Percentiles rank a stretch among this genome's conserved stretches.
Conservation (phyloP, 345 rosid species). For the Salix udensis region DNA sequence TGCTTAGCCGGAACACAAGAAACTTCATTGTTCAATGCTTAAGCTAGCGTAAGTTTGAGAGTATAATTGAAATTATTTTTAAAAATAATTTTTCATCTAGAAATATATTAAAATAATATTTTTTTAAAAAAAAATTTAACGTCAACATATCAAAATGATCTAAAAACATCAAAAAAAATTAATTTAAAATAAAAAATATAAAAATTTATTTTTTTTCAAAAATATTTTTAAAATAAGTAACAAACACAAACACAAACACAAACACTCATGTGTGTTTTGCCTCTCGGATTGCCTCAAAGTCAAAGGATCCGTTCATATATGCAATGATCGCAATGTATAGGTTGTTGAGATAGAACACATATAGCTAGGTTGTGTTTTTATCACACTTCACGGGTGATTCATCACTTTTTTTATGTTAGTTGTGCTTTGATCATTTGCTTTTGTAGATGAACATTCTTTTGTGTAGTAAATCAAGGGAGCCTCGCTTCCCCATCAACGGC, state of each 20-base stretch:
- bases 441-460: neutral
- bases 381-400: slow-evolving; percentile 8
- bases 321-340: neutral
- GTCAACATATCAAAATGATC: too few relatives aligned
- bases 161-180: too few relatives aligned
- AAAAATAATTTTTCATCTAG: too few relatives aligned
- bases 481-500: neutral
- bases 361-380: neutral
- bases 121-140: too few relatives aligned
- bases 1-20: neutral
- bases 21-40: neutral
- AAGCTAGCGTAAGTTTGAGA: too few relatives aligned
- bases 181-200: too few relatives aligned
- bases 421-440: neutral
- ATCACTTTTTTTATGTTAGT: slow-evolving; percentile 1
- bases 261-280: neutral
- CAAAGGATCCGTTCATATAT: neutral
- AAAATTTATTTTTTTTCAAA: too few relatives aligned
- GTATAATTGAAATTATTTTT: too few relatives aligned
- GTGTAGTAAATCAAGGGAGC: neutral
- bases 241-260: too few relatives aligned
- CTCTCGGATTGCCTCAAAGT: neutral
- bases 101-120: too few relatives aligned
- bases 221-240: too few relatives aligned
- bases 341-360: neutral